These are phyloP conservation scores for Apocynum venetum DNA, from an alignment of 257 asterid species.

Conservation along the genomic window DNA sequence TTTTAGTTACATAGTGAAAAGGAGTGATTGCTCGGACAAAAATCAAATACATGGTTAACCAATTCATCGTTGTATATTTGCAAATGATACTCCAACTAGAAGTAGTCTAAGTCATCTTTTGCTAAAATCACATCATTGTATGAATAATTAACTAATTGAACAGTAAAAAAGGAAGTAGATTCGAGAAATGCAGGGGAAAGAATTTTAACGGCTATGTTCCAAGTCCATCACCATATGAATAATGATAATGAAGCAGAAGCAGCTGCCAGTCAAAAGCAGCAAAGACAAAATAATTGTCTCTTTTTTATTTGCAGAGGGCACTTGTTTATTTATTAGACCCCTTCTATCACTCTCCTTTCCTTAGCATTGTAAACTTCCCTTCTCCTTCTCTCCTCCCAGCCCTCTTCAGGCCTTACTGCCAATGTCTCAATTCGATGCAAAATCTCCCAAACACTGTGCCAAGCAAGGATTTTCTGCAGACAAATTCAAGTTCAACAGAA, in stretches of 20 bases:
- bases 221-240: neutral
- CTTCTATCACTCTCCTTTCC: conserved; percentile 25
- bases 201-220: neutral
- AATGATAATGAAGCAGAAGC: neutral
- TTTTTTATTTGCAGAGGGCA: conserved; percentile 14
- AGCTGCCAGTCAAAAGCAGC: conserved; percentile 42
- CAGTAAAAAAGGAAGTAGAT: neutral
- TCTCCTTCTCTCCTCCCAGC: neutral
- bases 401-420: conserved; percentile 12
- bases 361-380: conserved; percentile 23
- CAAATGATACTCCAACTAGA: too few species aligned
- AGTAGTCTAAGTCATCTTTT: too few species aligned
- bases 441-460: conserved; percentile 87
- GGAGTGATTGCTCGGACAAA: too few species aligned
- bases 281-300: conserved; percentile 39
- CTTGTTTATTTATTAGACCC: conserved; percentile 30
- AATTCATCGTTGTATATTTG: too few species aligned
- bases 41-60: too few species aligned
- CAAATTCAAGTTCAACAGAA: conserved; percentile 46
- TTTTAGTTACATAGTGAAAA: too few species aligned
- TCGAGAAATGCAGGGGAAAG: neutral
- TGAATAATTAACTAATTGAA: neutral
- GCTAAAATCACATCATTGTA: neutral
- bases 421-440: conserved; percentile 67
- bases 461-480: conserved; percentile 33